Base-by-base conservation (phyloP, 768 basidiomycete species). In the Boletus reticuloceps region DNA sequence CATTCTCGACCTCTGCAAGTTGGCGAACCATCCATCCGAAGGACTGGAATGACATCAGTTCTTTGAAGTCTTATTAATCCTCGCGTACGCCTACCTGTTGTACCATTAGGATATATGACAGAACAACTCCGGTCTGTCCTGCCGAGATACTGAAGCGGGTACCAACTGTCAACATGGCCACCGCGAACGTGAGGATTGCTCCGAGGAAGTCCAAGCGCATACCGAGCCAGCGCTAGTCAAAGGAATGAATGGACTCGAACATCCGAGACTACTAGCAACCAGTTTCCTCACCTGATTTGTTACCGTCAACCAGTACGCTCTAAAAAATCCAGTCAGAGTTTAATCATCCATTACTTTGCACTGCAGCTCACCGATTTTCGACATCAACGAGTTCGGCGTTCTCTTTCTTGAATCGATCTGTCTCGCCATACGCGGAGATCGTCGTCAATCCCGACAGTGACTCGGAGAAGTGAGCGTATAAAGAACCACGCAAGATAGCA, bases 391-490 rank as follows among this genome's bases (percentile, higher is more conserved):
- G 77, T n/a, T 79, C 75, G 58, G 84, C 76, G 62, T 95, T 98
- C 54, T 92, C 89, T 8, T 70, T 69, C 43, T 79, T 72, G 77
- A 97, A 98, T 14, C 94, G 81, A 4, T 84, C 77, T 4, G 79
- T 69, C 67, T 91, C 94, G 12, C 87, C 86, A 56, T 96, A 97
- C 0, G 93, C 92, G 29, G 93, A 84, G 48, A 96, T 94, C 9
- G 92, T 94, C 1, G 89, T 80, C 38, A 96, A 71, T 17, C 95
- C 95, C 12, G 88, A 86, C 12, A 97, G 76, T 29, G 88, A 90
- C 74, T 97, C 94, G 4, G 91, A 91, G 72, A 97, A 97, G 66
- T 95, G 93, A 1, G 92, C 86, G 68, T 97, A 97, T 17, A 98
- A 72, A 0, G 88, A 86, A 0, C 90, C 89, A 25, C 94, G 84